Conservation (phyloP, 345 rosid genomes). For the Pistacia integerrima region DNA sequence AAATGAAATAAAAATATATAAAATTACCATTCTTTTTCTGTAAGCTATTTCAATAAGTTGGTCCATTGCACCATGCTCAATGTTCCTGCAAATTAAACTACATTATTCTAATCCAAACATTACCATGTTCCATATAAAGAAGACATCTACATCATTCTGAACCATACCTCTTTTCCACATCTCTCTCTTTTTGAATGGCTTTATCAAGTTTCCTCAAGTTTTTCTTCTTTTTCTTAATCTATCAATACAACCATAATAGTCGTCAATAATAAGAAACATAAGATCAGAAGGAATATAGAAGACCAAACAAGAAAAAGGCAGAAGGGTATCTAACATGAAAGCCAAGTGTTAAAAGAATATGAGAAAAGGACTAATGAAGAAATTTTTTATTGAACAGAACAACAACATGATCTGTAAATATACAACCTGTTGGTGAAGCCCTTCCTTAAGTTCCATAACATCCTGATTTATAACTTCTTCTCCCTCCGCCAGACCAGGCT, state of each 20-base stretch:
- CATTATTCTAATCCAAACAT: conserved; percentile 21
- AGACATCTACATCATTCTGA: conserved; percentile 16
- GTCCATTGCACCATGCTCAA: conserved; percentile 78
- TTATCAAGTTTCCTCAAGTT: conserved; percentile 61
- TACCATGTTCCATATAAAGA: conserved; percentile 15
- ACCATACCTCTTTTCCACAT: conserved; percentile 63
- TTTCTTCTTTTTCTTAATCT: conserved; percentile 65
- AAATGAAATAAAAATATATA: conserved; percentile 3
- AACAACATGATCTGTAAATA: conserved; percentile 1
- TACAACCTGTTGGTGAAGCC: conserved; percentile 71
- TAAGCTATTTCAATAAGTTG: conserved; percentile 86
- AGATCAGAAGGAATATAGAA: background rate
- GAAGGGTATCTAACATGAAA: background rate
- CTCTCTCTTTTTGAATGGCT: conserved; percentile 53
- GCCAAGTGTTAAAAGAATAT: background rate
- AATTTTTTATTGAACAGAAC: background rate
- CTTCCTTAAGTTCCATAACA: conserved; percentile 67
- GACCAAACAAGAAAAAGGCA: background rate
- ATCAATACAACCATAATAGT: conserved; percentile 29
- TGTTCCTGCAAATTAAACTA: conserved; percentile 54
- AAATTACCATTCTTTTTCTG: conserved; percentile 73
- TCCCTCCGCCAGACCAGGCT: conserved; percentile 93
- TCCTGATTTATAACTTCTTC: conserved; percentile 65
- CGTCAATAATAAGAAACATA: background rate
- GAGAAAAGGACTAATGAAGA: background rate